Evolutionary conservation across 805 yeast species (phyloP), one percentile per base, ranked within the genome.

Genomic region (Citeromyces nyonsensis): DNA sequence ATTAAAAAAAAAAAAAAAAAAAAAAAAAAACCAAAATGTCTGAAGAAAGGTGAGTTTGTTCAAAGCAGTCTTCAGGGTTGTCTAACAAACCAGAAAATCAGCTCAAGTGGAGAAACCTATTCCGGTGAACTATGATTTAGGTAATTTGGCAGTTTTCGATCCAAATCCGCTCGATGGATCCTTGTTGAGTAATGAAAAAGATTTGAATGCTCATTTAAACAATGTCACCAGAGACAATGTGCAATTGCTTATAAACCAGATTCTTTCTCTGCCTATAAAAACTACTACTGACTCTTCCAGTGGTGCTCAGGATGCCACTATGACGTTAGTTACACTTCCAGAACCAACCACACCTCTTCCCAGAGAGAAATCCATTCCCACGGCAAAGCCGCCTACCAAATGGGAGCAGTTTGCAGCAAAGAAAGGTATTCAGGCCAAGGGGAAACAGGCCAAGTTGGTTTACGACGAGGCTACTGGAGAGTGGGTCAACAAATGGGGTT

Each of bases 401-500:
- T 91, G 99, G 99, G 95, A 91, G 60, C 69, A 69, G 49, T 91
- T 91, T 63, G 99, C 99, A 41, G 80, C 80, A 37, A 82, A 73
- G 67, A 91, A 91, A 61, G 97, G 97, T 48, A 91, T 91, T 52
- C 65, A 79, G 57, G 69, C 93, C 58, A 86, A 82, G 65, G 82
- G 81, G 38, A 85, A 78, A 53, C 76, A 81, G 20, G 95, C 94
- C 30, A 91, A 83, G 59, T 63, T 77, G 69, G 84, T 82, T 1
- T 91, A 61, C 45, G 95, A 91, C 54, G 97, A 91, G 54, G 91
- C 69, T 24, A 59, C 70, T 22, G 86, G 88, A 33, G 86, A 85
- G 57, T 91, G 98, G 98, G 95, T 79, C 38, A 88, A 94, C 45
- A 88, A 85, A 57, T 91, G 98, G 98, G 99, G 99, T 38, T 88